A percentile compares a stretch with the other conserved stretches of the same genome.
Evolutionary conservation across 306 rosid species (phyloP).

Genomic region (Arachis hypogaea): DNA sequence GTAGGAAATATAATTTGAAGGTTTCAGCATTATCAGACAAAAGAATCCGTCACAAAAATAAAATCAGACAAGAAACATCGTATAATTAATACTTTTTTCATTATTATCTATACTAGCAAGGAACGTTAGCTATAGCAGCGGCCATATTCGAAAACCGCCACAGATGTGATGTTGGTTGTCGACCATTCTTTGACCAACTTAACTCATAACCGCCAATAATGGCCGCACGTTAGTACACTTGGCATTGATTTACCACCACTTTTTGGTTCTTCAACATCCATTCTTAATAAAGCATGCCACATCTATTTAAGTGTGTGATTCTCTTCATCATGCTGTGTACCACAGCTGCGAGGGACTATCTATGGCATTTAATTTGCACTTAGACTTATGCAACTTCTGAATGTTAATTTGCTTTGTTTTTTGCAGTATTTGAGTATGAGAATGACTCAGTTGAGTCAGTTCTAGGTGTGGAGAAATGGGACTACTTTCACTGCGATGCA

Average conservation of each 20-base stretch:
- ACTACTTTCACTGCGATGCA: constrained; percentile 68
- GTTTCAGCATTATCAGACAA: too few species aligned
- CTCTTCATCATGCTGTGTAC: constrained; percentile 36
- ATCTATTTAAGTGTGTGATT: constrained; percentile 36
- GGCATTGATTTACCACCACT: neutral
- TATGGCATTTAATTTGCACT: neutral
- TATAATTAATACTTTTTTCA: too few species aligned
- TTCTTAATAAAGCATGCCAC: constrained; percentile 39
- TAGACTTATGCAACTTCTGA: neutral
- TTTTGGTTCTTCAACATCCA: too few species aligned
- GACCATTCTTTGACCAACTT: neutral
- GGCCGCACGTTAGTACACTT: neutral
- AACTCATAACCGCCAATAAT: constrained; percentile 28
- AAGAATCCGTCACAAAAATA: too few species aligned
- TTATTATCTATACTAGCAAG: too few species aligned
- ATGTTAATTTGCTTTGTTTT: neutral
- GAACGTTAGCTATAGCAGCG: too few species aligned
- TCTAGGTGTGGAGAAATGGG: constrained; percentile 67
- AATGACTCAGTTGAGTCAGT: constrained; percentile 63
- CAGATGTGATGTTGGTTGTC: too few species aligned
- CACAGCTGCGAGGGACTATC: constrained; percentile 39
- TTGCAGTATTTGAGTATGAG: constrained; percentile 71
- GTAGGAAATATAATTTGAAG: too few species aligned
- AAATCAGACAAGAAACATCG: too few species aligned
- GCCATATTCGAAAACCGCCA: neutral